Conservation (phyloP, 768 basidiomycete genomes). For the Lentinula edodes region DNA sequence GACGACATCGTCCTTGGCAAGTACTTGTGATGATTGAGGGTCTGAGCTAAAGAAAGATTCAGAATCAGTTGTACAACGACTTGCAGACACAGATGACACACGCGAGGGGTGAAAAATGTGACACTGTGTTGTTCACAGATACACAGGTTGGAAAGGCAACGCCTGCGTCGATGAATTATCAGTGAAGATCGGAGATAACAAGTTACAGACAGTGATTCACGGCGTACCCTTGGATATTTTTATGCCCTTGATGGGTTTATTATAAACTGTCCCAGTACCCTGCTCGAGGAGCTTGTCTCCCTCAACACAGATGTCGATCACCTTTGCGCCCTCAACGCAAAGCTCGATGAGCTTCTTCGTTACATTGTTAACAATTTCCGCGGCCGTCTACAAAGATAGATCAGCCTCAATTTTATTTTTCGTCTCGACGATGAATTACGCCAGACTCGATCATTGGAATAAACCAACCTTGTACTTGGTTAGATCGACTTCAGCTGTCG, state of each 20-base stretch:
- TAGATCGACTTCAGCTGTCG: constrained; percentile 66
- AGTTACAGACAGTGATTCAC: not conserved
- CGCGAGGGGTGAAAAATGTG: constrained; percentile 95
- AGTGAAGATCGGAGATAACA: not conserved
- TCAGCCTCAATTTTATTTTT: constrained; percentile 4
- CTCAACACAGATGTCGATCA: constrained; percentile 86
- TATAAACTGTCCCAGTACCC: constrained; percentile 80
- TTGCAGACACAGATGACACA: constrained; percentile 39
- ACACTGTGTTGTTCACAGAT: constrained; percentile 92
- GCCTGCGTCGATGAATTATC: constrained; percentile 37
- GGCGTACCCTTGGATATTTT: constrained; percentile 80
- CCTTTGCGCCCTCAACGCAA: constrained; percentile 75
- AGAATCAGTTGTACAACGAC: constrained; percentile 8
- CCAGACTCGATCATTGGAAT: not conserved
- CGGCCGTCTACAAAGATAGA: constrained; percentile 58
- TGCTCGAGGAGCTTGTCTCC: constrained; percentile 92
- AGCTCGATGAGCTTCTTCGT: constrained; percentile 80
- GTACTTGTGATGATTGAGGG: constrained; percentile 56
- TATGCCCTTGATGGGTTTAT: constrained; percentile 84
- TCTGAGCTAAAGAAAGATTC: constrained; percentile 52
- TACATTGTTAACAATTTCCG: constrained; percentile 82
- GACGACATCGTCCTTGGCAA: constrained; percentile 87
- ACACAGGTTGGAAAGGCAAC: constrained; percentile 92
- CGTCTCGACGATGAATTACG: constrained; percentile 14
- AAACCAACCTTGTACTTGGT: constrained; percentile 79